Conservation (phyloP, 148 eudicot genomes). For the Nyssa sinensis region DNA sequence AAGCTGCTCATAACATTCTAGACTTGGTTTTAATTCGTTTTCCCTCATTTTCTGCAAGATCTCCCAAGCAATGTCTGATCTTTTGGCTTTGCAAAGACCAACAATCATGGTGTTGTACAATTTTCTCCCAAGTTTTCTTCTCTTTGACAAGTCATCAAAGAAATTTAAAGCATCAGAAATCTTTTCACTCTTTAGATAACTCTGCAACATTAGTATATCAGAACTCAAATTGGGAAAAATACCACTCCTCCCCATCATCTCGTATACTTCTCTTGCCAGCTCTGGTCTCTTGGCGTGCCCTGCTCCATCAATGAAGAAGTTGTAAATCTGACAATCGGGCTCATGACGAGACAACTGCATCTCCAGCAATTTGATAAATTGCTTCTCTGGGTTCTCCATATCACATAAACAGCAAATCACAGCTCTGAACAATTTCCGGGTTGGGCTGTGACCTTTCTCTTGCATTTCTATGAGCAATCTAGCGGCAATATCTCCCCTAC, state of each 20-base stretch:
- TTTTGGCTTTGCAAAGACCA: constrained; percentile 71
- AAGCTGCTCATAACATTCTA: constrained; percentile 72
- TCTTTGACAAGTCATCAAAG: constrained; percentile 36
- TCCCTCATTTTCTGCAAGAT: constrained; percentile 33
- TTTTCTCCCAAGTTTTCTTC: constrained; percentile 40
- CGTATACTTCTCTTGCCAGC: constrained; percentile 54
- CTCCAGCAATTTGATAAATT: constrained; percentile 54
- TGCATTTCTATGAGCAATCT: constrained; percentile 85
- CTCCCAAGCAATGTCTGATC: constrained; percentile 40
- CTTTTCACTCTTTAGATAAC: constrained; percentile 49
- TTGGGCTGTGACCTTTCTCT: constrained; percentile 63
- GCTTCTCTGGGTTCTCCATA: constrained; percentile 55
- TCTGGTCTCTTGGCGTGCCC: constrained; percentile 64
- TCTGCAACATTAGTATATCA: constrained; percentile 50
- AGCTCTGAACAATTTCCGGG: constrained; percentile 37
- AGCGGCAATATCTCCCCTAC: constrained; percentile 67
- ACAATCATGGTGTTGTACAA: constrained; percentile 45
- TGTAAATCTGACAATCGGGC: constrained; percentile 29
- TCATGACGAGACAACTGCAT: constrained; percentile 51
- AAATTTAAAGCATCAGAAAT: constrained; percentile 56
- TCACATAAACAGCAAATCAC: constrained; percentile 47
- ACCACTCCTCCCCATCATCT: constrained; percentile 51
- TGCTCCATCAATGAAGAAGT: constrained; percentile 73
- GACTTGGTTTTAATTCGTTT: constrained; percentile 34
- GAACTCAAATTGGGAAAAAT: constrained; percentile 37